phyloP scores from a whole-genome alignment of 495 filamentous ascomycete species.

The Hyaloscypha finlandica region DNA sequence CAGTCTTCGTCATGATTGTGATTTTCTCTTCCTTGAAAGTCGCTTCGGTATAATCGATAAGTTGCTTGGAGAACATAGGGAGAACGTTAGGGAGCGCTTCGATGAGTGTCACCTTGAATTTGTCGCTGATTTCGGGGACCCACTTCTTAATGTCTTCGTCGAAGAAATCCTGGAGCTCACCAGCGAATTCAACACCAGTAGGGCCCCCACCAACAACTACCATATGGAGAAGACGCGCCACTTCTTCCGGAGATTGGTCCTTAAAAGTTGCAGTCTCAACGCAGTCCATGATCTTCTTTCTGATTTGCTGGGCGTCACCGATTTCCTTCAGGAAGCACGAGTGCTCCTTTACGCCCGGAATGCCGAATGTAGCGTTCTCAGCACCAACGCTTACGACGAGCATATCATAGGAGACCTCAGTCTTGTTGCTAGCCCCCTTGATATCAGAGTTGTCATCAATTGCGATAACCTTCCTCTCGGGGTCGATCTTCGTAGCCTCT shows the following conservation, averaged over 20 bases:
- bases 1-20: slow-evolving; percentile 94
- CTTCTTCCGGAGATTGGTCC: slow-evolving; percentile 86
- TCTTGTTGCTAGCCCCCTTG: slow-evolving; percentile 78
- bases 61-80: slow-evolving; percentile 97
- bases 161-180: slow-evolving; percentile 98
- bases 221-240: slow-evolving; percentile 96
- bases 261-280: slow-evolving; percentile 98
- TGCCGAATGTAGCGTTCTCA: slow-evolving; percentile 98
- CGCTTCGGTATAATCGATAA: slow-evolving; percentile 98
- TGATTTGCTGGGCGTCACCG: slow-evolving; percentile 89
- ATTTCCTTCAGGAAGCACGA: slow-evolving; percentile 99
- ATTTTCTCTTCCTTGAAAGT: slow-evolving; percentile 99
- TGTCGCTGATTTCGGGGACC: slow-evolving; percentile 90
- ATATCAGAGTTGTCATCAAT: slow-evolving; percentile 93
- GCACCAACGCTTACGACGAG: slow-evolving; percentile 95
- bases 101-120: slow-evolving; percentile 95
- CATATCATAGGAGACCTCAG: slow-evolving; percentile 97
- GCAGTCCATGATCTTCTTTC: slow-evolving; percentile 99
- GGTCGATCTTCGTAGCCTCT: slow-evolving; percentile 95
- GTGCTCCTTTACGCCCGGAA: slow-evolving; percentile 91
- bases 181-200: slow-evolving; percentile 97
- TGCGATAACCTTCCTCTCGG: slow-evolving; percentile 81
- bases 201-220: slow-evolving; percentile 98
- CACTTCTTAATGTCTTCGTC: slow-evolving; percentile 96
- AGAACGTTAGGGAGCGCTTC: slow-evolving; percentile 98